phyloP scores from a whole-genome alignment of 2,329 filamentous ascomycete species.

The Albophoma yamanashiensis region DNA sequence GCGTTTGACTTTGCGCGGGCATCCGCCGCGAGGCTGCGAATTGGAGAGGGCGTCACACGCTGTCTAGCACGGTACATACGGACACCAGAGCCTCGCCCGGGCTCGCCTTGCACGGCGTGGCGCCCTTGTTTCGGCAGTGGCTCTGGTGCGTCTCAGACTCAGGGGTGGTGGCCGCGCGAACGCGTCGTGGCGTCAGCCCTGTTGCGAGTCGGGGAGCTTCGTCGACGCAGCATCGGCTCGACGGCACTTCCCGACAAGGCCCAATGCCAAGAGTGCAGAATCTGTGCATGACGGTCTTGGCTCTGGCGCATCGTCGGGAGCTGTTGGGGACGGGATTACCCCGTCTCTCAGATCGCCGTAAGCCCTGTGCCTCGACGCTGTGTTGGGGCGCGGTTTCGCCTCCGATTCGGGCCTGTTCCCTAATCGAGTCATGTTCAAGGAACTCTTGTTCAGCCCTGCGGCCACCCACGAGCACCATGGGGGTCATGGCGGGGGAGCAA shows the following conservation, averaged over 20 bases:
- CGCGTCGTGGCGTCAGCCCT: background rate
- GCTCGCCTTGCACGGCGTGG: background rate
- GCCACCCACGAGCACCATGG: background rate
- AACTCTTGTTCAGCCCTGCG: background rate
- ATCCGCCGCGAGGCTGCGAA: background rate
- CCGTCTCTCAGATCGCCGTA: background rate
- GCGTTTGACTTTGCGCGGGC: background rate
- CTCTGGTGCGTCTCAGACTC: background rate
- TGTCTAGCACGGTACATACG: background rate
- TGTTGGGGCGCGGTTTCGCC: background rate
- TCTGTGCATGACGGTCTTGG: background rate
- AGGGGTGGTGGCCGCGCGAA: background rate
- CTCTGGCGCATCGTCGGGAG: background rate
- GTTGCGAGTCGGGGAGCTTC: background rate
- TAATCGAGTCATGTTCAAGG: background rate
- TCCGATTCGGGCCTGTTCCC: background rate
- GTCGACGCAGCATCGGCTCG: background rate
- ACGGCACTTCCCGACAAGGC: background rate
- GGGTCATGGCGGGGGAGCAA: background rate
- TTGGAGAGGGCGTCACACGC: background rate
- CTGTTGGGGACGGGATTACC: background rate
- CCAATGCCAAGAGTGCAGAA: background rate
- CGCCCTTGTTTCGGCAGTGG: background rate
- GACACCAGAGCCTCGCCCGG: background rate
- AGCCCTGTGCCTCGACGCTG: background rate